Evolutionary conservation across 306 rosid genomes (phyloP), one percentile per base, ranked within the genome.

Genomic region (Begonia fuchsioides): DNA sequence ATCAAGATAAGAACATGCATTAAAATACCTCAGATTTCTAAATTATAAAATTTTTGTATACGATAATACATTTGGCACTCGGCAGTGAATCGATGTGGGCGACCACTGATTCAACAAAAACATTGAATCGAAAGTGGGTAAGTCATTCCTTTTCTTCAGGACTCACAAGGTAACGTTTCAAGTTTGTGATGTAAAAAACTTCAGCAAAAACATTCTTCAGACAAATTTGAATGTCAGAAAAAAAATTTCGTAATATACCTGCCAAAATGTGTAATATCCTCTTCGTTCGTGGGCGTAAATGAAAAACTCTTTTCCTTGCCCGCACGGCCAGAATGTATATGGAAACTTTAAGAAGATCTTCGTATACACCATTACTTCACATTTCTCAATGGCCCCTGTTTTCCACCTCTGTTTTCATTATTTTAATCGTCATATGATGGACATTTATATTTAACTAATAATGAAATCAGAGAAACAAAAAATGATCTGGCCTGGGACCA

Each of bases 251-350:
- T 3, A 57, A 54, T 74, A 39, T 63, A 90, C 98, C 98, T 90
- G 98, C 98, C 98, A 90, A 82, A 90, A 90, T 54, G 98, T 90
- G 79, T 79, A 90, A 68, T 90, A 84, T 62, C 98, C 98, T 73
- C 98, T 75, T 44, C 75, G 55, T 59, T 90, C 98, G 60, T 90
- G 95, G 63, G 98, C 98, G 71, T 84, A 90, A 56, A 90, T 77
- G 73, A 90, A 90, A 69, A 90, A 90, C 77, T 90, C 98, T 68
- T 90, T 79, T 41, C 72, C 95, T 15, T 87, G 85, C 39, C 87
- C 94, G 75, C 87, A 68, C 12, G 94, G 94, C 98, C 98, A 90
- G 62, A 90, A 90, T 72, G 49, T 79, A 59, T 11, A 56, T 12
- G 98, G 94, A 73, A 90, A 90, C 77, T 90, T 85, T 15, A 90